Base-by-base conservation (phyloP, 805 yeast species). In the Kluyveromyces siamensis region DNA sequence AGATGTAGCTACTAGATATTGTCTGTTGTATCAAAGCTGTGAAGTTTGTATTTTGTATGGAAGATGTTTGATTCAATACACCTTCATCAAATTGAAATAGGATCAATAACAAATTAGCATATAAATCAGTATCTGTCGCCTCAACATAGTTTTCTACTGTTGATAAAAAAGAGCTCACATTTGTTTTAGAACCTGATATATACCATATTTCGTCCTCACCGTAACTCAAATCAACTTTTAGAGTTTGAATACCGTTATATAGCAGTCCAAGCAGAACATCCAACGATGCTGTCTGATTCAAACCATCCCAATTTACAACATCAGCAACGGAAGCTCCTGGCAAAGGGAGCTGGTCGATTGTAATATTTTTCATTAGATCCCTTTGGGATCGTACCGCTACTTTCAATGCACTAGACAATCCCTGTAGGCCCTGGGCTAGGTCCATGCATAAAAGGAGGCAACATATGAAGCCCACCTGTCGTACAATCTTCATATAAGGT, bases 141-240 rank as follows among this genome's bases (percentile, higher is more conserved):
- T 37, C 37, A 2, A 77, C 51, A 55, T 70, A 79, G 0, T 44
- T 44, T 30, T 64, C 48, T 1, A 81, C 40, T 0, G 59, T 54
- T 0, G 44, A 13, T 1, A 71, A 46, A 0, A 76, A 50, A 2
- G 58, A 50, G 0, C 53, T n/a, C 18, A 72, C 51, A 0, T 49
- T 45, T 1, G 68, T 39, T 4, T 55, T 53, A 0, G 66, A 55
- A 40, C 48, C 47, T 2, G 37, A 49, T 30, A 55, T 46, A 48
- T 30, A 45, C 58, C 53, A 60, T 3, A 71, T 63, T 38, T 66
- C 57, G 2, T 71, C 63, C 45, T 75, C 77, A 55, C 76, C 77
- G 72, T 79, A 76, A 60, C 80, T 81, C 27, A 82, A 48, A 56
- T 84, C 86, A 4, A 81, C 46, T 47, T 68, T 63, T n/a, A 80